phyloP scores from a whole-genome alignment of 1,284 basidiomycete genomes.

The Tylopilus sp. region DNA sequence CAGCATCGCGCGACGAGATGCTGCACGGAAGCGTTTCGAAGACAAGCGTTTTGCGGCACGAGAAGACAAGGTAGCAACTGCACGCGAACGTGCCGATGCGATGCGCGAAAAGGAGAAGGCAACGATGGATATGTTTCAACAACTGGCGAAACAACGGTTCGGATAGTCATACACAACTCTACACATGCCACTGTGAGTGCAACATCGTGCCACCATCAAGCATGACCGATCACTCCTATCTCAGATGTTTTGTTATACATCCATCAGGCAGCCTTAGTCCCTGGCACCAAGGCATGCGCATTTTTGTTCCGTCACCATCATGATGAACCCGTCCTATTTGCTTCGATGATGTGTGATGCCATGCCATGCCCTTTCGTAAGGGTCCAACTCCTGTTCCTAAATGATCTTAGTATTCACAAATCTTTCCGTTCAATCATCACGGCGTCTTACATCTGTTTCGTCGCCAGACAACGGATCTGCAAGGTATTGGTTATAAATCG shows the following conservation, averaged over 20 bases:
- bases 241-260: too few species aligned
- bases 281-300: not conserved
- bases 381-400: conserved; percentile 15
- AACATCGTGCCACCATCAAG: not conserved
- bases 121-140: conserved; percentile 88
- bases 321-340: too few species aligned
- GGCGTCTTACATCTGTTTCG: conserved; percentile 5
- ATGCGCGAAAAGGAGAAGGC: conserved; percentile 80
- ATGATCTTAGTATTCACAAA: not conserved
- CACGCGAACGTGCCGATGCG: conserved; percentile 65
- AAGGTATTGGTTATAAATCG: conserved; percentile 22
- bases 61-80: conserved; percentile 58
- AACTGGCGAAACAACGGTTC: conserved; percentile 80
- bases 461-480: not conserved
- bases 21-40: conserved; percentile 65
- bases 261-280: too few species aligned
- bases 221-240: too few species aligned
- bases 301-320: not conserved
- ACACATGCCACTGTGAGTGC: conserved; percentile 19
- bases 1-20: conserved; percentile 77
- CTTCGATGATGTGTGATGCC: conserved; percentile 7
- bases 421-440: not conserved
- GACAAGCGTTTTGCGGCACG: conserved; percentile 54
- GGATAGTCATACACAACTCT: conserved; percentile 52
- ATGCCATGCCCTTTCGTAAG: conserved; percentile 14